A percentile compares a stretch with the other conserved stretches of the same genome.
These are phyloP conservation scores for Aspergillus arachidicola DNA, from an alignment of 2,329 filamentous ascomycete genomes.

Conservation along the genomic window DNA sequence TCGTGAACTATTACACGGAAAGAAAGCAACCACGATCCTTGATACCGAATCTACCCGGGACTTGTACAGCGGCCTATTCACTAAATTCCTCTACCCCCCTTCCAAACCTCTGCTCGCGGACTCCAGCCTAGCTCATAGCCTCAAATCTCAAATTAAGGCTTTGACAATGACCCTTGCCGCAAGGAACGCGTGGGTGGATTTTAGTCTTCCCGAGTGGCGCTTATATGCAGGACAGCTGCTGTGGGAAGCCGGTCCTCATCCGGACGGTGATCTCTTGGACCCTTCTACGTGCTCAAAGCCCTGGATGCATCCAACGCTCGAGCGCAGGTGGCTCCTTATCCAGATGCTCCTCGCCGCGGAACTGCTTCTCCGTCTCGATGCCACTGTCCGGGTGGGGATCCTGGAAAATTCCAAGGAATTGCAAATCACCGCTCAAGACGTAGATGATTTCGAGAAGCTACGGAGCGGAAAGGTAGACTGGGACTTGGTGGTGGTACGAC, in stretches of 20 bases:
- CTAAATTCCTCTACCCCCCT: constrained; percentile 41
- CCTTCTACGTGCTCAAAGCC: constrained; percentile 18
- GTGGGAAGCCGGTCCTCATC: constrained; percentile 43
- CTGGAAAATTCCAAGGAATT: constrained; percentile 43
- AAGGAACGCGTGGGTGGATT: constrained; percentile 51
- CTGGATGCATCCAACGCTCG: constrained; percentile 34
- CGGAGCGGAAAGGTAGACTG: constrained; percentile 58
- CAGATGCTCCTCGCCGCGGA: constrained; percentile 59
- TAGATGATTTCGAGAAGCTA: constrained; percentile 49
- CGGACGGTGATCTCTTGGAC: constrained; percentile 36
- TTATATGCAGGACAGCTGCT: constrained; percentile 50
- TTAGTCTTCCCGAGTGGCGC: constrained; percentile 50
- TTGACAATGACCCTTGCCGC: constrained; percentile 46
- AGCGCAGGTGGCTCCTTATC: constrained; percentile 57
- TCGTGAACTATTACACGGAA: constrained; percentile 34
- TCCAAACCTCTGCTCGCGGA: constrained; percentile 28
- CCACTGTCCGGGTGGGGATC: constrained; percentile 45
- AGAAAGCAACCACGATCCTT: constrained; percentile 37
- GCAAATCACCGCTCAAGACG: constrained; percentile 46
- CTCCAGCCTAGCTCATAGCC: constrained; percentile 32
- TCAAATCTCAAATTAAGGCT: constrained; percentile 51
- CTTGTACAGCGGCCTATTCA: constrained; percentile 40
- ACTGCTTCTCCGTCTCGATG: constrained; percentile 57
- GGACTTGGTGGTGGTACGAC: constrained; percentile 57
- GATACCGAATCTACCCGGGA: constrained; percentile 36